These are phyloP conservation scores for Antrodiella citrinella DNA, from an alignment of 768 basidiomycete species.

Conservation along the genomic window DNA sequence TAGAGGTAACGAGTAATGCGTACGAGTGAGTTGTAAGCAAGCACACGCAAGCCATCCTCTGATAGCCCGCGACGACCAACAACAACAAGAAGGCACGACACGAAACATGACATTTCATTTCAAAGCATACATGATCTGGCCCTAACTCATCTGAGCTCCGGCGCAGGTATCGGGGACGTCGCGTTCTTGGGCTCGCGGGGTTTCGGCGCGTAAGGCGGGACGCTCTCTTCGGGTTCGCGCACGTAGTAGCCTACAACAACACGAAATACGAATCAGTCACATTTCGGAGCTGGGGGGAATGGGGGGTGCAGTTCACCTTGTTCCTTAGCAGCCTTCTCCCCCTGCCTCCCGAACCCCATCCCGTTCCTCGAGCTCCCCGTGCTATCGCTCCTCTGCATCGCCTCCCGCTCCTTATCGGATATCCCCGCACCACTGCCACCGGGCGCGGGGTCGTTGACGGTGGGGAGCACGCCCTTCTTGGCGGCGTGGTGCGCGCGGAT, in stretches of 20 bases:
- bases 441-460: background rate
- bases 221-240: slow-evolving; percentile 9
- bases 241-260: slow-evolving; percentile 10
- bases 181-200: background rate
- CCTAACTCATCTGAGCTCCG: no score
- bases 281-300: no score
- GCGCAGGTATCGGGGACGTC: background rate
- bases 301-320: slow-evolving; percentile 2
- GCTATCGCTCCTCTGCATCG: slow-evolving; percentile 4
- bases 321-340: slow-evolving; percentile 6
- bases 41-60: no score
- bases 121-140: no score
- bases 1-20: no score
- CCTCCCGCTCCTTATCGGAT: slow-evolving; percentile 7
- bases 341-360: slow-evolving; percentile 10
- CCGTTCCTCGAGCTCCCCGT: slow-evolving; percentile 5
- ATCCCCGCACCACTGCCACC: background rate
- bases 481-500: slow-evolving; percentile 59
- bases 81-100: no score
- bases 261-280: no score
- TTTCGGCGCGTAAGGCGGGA: slow-evolving; percentile 11
- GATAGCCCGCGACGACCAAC: no score
- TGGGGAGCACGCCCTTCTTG: slow-evolving; percentile 47
- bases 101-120: no score
- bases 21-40: no score